Conservation (phyloP, 2,329 filamentous ascomycete genomes). For the Bipolaris zeicola region DNA sequence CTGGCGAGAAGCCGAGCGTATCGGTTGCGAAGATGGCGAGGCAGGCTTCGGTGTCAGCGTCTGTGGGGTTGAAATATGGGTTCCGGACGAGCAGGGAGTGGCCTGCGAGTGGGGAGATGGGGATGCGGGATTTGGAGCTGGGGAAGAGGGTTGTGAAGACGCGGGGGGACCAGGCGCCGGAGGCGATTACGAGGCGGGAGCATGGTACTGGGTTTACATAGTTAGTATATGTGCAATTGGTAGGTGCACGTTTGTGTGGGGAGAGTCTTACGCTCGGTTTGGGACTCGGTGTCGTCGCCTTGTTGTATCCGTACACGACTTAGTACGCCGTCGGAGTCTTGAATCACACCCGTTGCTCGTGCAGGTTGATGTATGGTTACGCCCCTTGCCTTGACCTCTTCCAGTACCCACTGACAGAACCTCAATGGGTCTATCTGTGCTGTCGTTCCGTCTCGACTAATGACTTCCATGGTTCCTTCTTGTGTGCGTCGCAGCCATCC, state of each 20-base stretch:
- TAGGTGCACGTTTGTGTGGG: neutral
- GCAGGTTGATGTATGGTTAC: conserved; percentile 71
- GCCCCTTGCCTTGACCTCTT: conserved; percentile 62
- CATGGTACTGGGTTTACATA: conserved; percentile 59
- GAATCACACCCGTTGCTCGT: conserved; percentile 58
- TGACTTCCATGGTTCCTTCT: conserved; percentile 64
- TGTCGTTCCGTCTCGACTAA: conserved; percentile 64
- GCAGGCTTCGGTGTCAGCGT: conserved; percentile 57
- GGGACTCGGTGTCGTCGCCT: conserved; percentile 6
- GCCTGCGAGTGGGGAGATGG: conserved; percentile 68
- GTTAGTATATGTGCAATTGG: neutral
- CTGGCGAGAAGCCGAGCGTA: conserved; percentile 66
- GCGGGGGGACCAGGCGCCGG: conserved; percentile 72
- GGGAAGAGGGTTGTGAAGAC: conserved; percentile 72
- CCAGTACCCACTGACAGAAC: conserved; percentile 69
- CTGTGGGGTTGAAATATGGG: conserved; percentile 56
- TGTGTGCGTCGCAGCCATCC: conserved; percentile 63
- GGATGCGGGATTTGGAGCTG: conserved; percentile 57
- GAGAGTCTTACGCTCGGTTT: conserved; percentile 14
- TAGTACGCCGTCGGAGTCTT: conserved; percentile 58
- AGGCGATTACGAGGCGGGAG: conserved; percentile 67
- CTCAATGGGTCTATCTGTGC: conserved; percentile 73
- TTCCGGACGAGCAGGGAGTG: conserved; percentile 72
- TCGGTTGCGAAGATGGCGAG: conserved; percentile 73
- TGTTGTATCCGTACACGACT: conserved; percentile 53